Evolutionary conservation across 495 filamentous ascomycete species (phyloP).

Genomic region (Aspergillus ellipticus): DNA sequence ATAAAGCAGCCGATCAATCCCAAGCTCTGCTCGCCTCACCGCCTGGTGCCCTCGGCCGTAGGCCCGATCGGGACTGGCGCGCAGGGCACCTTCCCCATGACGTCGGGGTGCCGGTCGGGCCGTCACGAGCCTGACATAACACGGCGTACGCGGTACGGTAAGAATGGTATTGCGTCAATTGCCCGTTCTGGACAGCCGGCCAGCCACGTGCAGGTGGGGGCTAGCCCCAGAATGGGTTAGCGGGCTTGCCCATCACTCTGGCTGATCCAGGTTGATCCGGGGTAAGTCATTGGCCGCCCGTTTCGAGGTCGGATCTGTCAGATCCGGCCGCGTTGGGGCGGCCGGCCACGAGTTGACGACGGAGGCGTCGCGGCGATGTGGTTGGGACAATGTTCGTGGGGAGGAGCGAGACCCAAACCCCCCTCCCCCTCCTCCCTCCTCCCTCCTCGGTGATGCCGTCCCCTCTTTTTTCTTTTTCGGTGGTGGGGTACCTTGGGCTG

Average conservation of each 20-base stretch:
- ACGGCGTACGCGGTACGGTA: background rate
- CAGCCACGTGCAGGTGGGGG: slow-evolving; percentile 18
- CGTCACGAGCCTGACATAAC: background rate
- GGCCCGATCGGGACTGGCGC: background rate
- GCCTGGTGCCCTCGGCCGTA: slow-evolving; percentile 1
- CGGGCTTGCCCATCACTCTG: background rate
- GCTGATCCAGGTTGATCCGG: slow-evolving; percentile 15
- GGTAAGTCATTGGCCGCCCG: slow-evolving; percentile 8
- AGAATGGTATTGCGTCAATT: slow-evolving; percentile 2
- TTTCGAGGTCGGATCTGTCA: background rate
- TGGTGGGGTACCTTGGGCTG: background rate
- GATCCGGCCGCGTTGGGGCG: background rate
- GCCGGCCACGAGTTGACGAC: background rate
- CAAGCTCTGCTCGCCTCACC: slow-evolving; percentile 2
- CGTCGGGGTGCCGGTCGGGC: too few species aligned
- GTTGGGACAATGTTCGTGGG: too few species aligned
- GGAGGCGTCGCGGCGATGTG: too few species aligned
- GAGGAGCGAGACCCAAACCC: too few species aligned
- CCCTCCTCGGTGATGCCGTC: background rate
- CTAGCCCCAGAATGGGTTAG: slow-evolving; percentile 11
- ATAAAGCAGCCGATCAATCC: background rate
- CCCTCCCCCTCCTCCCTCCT: too few species aligned
- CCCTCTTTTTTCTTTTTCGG: background rate
- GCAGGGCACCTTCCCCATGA: too few species aligned
- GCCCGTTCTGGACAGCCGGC: slow-evolving; percentile 4